Percentiles rank a stretch among this genome's conserved stretches.
Conservation (phyloP, 202 grass and related monocot species). For the Saccharum hybrid region DNA sequence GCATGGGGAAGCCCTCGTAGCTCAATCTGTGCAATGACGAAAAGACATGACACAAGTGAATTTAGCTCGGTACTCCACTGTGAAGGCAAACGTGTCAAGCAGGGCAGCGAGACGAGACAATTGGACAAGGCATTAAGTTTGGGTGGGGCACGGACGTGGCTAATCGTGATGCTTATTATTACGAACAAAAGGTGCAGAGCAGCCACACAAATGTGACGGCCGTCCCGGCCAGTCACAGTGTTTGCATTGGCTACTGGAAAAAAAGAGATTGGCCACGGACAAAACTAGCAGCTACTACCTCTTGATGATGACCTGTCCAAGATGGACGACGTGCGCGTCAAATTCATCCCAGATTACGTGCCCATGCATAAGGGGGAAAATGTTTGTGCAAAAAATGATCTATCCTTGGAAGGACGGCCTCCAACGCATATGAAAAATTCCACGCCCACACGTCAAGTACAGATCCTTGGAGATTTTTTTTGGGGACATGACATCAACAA, state of each 20-base stretch:
- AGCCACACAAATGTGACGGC: background rate
- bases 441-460: background rate
- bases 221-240: background rate
- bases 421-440: background rate
- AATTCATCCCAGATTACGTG: background rate
- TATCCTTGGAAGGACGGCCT: background rate
- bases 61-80: background rate
- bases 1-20: no score
- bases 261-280: background rate
- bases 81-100: no score
- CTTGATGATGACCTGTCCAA: no score
- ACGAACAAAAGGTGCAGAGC: background rate
- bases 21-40: no score
- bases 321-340: background rate
- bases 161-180: background rate
- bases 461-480: background rate
- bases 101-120: no score
- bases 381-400: background rate
- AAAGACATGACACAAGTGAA: background rate
- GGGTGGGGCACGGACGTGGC: background rate
- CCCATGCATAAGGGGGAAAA: background rate
- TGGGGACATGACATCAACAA: background rate
- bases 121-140: no score
- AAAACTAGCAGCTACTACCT: background rate
- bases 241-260: background rate